These are phyloP conservation scores for Candida qinlingensis DNA, from an alignment of 805 yeast genomes.

Conservation along the genomic window DNA sequence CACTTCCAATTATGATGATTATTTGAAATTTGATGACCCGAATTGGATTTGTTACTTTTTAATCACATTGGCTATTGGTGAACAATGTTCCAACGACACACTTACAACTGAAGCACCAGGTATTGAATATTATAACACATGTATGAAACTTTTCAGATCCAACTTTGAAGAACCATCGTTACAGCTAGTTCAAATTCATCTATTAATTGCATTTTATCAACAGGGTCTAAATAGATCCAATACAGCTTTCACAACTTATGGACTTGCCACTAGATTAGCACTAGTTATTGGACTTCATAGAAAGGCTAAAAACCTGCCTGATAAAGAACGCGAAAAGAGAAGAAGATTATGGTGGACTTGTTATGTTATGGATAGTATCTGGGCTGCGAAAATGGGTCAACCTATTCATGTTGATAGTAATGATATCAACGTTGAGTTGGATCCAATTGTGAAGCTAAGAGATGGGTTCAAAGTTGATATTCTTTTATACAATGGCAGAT, in stretches of 20 bases:
- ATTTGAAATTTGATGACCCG: slow-evolving; percentile 7
- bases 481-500: slow-evolving; percentile 21
- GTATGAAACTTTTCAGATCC: slow-evolving; percentile 26
- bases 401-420: slow-evolving; percentile 31
- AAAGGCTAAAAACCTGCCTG: slow-evolving; percentile 16
- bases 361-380: slow-evolving; percentile 31
- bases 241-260: slow-evolving; percentile 30
- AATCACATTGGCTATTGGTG: slow-evolving; percentile 24
- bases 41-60: slow-evolving; percentile 20
- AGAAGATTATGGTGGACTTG: slow-evolving; percentile 38
- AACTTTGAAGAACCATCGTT: slow-evolving; percentile 30
- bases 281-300: slow-evolving; percentile 30
- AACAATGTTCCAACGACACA: slow-evolving; percentile 20
- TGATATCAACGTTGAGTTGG: slow-evolving; percentile 29
- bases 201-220: slow-evolving; percentile 30
- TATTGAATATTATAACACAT: slow-evolving; percentile 24
- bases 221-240: slow-evolving; percentile 34
- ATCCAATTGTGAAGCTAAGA: slow-evolving; percentile 16
- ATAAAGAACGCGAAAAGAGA: slow-evolving; percentile 26
- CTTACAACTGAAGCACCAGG: slow-evolving; percentile 19
- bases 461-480: slow-evolving; percentile 29
- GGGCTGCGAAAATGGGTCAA: slow-evolving; percentile 33
- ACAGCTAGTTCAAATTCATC: slow-evolving; percentile 29
- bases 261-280: slow-evolving; percentile 30
- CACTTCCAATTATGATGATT: slow-evolving; percentile 10